Base-by-base conservation (phyloP, 2,329 filamentous ascomycete genomes). In the Ascochyta fabae region DNA sequence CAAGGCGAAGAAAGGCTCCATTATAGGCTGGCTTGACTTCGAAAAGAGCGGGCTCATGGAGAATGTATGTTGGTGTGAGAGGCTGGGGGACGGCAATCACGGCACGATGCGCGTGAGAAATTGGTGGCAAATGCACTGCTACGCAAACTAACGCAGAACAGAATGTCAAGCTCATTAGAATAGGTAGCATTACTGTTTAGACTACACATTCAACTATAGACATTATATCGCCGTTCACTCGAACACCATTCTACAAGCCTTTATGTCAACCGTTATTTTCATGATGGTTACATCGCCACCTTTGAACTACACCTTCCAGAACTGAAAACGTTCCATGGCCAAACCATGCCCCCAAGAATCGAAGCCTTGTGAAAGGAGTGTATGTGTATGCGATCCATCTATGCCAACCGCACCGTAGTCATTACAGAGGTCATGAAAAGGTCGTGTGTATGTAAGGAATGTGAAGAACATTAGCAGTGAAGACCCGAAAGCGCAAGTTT, bases 341-440 rank as follows among this genome's bases (percentile, higher is more conserved):
- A 40, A 15, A 27, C 56, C 43, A 59, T 46, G 40, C 35, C 47
- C 42, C 38, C 12, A 42, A 48, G 51, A 59, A 59, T 22, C 9
- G 29, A 52, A 58, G 13, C 39, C 45, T 48, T 45, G 23, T 45
- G 47, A 19, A 50, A 54, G 50, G 47, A 58, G 29, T 19, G 55
- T 58, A 22, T 52, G 16, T 48, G 39, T 53, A 23, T 45, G 16
- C 19, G 48, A 40, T 48, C 51, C 56, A 39, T 59, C 47, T 59
- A 59, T 55, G 24, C 41, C 46, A 49, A 39, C 34, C 23, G 39
- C 35, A 12, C 19, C 23, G 40, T 47, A 27, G 51, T 52, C 51
- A 49, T 55, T 47, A 55, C 23, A 46, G 13, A 35, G 47, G 47
- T 51, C 51, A 34, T 58, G 24, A 43, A 43, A 41, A 35, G 31